Evolutionary conservation across 345 rosid species (phyloP).

Genomic region (Durio zibethinus): DNA sequence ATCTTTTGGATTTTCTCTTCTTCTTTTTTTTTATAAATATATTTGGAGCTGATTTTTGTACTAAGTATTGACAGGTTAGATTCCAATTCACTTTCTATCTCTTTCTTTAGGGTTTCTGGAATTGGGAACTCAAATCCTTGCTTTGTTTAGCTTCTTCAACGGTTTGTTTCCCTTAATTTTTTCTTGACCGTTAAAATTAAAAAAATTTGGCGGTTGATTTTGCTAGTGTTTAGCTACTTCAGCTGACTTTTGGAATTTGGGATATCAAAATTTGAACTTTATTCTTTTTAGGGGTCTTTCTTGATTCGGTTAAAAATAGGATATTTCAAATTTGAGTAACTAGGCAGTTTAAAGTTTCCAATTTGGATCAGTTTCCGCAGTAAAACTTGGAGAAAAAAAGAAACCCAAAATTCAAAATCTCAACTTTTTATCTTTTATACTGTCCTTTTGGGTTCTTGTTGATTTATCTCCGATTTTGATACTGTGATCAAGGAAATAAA

Average conservation of each 20-base stretch:
- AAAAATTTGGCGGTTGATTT: constrained; percentile 8
- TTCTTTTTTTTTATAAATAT: not conserved
- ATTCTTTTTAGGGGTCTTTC: not conserved
- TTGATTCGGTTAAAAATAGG: not conserved
- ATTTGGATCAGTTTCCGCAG: not conserved
- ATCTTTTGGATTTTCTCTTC: not conserved
- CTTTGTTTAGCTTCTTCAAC: not conserved
- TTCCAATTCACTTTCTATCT: not conserved
- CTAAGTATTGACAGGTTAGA: not conserved
- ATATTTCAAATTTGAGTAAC: not conserved
- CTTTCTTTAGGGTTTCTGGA: constrained; percentile 4
- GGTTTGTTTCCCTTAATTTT: not conserved
- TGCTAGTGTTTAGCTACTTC: not conserved
- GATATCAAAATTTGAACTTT: not conserved
- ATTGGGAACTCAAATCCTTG: not conserved
- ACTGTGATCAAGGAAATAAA: not conserved
- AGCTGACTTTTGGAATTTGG: constrained; percentile 3
- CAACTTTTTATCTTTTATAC: not conserved
- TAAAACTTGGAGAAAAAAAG: not conserved
- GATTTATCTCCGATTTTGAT: constrained; percentile 3
- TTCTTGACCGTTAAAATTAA: not conserved
- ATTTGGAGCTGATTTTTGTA: not conserved
- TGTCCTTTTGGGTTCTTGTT: not conserved
- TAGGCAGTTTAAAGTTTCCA: not conserved
- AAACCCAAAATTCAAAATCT: not conserved